These are phyloP conservation scores for Amorphotheca resinae DNA, from an alignment of 495 filamentous ascomycete genomes.

Conservation along the genomic window DNA sequence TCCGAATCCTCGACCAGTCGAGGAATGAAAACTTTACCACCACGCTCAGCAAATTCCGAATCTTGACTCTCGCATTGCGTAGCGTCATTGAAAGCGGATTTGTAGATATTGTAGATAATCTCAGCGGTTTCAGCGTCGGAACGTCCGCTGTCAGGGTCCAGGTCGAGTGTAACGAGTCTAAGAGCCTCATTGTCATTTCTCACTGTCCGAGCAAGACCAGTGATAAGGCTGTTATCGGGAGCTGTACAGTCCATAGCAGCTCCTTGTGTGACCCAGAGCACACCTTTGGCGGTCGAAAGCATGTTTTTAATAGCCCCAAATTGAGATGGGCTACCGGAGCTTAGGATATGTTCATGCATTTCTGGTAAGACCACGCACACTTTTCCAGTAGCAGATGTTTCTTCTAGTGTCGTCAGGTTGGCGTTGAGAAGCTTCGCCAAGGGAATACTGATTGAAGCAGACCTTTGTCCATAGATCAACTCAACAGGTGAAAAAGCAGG, in stretches of 20 bases:
- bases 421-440: too few relatives aligned
- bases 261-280: neutral
- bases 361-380: neutral
- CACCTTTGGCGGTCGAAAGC: neutral
- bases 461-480: too few relatives aligned
- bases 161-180: slow-evolving; percentile 5
- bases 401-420: neutral
- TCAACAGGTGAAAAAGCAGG: too few relatives aligned
- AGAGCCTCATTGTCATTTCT: slow-evolving; percentile 5
- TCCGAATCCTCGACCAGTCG: neutral
- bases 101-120: neutral
- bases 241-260: neutral
- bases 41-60: slow-evolving; percentile 1
- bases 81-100: neutral
- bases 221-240: neutral
- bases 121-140: neutral
- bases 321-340: neutral
- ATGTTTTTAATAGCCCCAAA: neutral
- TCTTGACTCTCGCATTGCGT: neutral
- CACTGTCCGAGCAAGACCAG: slow-evolving; percentile 3
- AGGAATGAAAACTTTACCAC: slow-evolving; percentile 4
- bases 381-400: neutral
- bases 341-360: neutral
- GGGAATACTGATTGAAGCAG: too few relatives aligned
- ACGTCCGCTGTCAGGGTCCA: neutral